Evolutionary conservation across 2,329 filamentous ascomycete genomes (phyloP).

Genomic region (Botrytis cinerea): DNA sequence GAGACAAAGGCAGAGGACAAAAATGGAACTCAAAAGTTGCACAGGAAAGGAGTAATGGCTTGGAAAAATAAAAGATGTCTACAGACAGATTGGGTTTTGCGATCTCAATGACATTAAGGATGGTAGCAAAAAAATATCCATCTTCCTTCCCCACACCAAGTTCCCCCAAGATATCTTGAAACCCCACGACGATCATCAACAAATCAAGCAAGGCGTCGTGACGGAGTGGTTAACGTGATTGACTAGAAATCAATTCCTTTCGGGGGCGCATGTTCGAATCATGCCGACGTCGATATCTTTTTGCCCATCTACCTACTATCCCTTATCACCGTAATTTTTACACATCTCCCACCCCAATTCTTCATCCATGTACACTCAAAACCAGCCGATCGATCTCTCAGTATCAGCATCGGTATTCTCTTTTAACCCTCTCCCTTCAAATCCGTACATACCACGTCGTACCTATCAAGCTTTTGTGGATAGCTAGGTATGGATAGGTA

Average conservation of each 20-base stretch:
- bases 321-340: neutral
- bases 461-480: neutral
- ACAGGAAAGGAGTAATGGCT: neutral
- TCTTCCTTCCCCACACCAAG: fast-evolving
- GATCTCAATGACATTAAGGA: neutral
- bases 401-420: neutral
- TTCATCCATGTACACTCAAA: neutral
- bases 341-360: neutral
- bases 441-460: too few relatives aligned
- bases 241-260: conserved; percentile 19
- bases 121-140: neutral
- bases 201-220: neutral
- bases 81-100: neutral
- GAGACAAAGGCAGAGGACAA: neutral
- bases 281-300: conserved; percentile 3
- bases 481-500: too few relatives aligned
- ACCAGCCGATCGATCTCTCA: neutral
- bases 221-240: conserved; percentile 15
- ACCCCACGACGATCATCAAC: fast-evolving
- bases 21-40: too few relatives aligned
- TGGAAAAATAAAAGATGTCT: neutral
- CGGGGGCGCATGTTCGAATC: conserved; percentile 18
- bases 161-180: neutral
- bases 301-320: neutral
- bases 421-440: neutral